Percentiles rank a stretch among this genome's conserved stretches.
phyloP scores from a whole-genome alignment of 495 filamentous ascomycete genomes.

The Penicillium roqueforti region DNA sequence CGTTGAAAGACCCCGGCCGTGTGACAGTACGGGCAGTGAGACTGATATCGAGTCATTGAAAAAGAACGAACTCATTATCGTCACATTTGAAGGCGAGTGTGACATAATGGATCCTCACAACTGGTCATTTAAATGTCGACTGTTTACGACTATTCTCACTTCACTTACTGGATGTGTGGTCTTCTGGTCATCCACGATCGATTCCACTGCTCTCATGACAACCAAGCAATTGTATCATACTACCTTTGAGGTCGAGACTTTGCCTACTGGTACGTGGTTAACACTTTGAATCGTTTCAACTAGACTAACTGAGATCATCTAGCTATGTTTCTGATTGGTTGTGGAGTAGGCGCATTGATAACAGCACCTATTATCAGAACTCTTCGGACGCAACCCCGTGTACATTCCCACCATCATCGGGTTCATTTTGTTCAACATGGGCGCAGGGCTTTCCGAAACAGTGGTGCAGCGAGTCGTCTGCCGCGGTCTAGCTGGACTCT shows the following conservation, averaged over 20 bases:
- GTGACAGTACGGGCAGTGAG: not conserved
- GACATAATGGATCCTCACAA: conserved; percentile 56
- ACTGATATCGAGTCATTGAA: not conserved
- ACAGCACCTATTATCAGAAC: conserved; percentile 51
- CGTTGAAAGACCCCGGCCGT: conserved; percentile 6
- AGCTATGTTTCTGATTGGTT: conserved; percentile 51
- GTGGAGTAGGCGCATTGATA: conserved; percentile 44
- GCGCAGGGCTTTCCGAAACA: conserved; percentile 36
- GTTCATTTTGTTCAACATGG: conserved; percentile 45
- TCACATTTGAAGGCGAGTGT: conserved; percentile 50
- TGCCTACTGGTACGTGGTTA: conserved; percentile 26
- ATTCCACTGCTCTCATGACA: conserved; percentile 28
- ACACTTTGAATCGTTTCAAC: conserved; percentile 32
- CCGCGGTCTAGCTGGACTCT: conserved; percentile 41
- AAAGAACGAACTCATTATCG: conserved; percentile 48
- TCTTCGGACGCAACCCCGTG: conserved; percentile 49
- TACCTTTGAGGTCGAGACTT: conserved; percentile 11
- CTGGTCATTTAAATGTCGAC: conserved; percentile 39
- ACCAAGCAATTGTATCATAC: conserved; percentile 6
- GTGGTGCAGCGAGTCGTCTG: conserved; percentile 35
- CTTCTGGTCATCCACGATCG: conserved; percentile 45
- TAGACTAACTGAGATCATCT: conserved; percentile 12
- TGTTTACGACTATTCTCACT: conserved; percentile 41
- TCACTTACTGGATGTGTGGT: conserved; percentile 45
- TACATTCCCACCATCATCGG: conserved; percentile 36